Evolutionary conservation across 495 filamentous ascomycete species (phyloP), one percentile per base, ranked within the genome.

Genomic region (Aspergillus wentii): DNA sequence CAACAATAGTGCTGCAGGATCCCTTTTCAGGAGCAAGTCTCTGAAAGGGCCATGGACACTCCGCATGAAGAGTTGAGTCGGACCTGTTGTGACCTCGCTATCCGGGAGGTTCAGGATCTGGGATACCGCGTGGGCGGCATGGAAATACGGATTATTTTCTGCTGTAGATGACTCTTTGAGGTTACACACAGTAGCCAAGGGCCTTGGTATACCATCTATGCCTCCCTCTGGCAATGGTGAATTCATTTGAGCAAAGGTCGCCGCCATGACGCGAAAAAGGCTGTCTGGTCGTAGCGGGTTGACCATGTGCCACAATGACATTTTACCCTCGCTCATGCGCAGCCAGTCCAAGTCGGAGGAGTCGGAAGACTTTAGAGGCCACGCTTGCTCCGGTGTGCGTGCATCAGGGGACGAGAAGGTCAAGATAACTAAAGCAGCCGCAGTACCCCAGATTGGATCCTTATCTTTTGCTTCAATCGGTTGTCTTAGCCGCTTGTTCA

Each of bases 391-490:
- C 5, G 62, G 56, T n/a, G 41, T 58, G 33, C 30, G 30, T 26
- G 61, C 56, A 13, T 71, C 61, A 15, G 54, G 49, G 20, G 55
- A 55, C 8, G 62, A 62, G 42, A 74, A 66, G 33, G 52, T 47
- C 5, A 70, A 40, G 6, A 68, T 50, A 13, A 39, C 52, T 20
- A 70, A 49, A 33, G 56, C 51, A 23, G 65, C 60, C 0, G 66
- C 68, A 22, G 68, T 69, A 9, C 49, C 69, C 65, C 64, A 72
- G 11, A 72, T 54, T 34, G 69, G 31, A 49, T 74, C 70, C 31
- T 57, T 61, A 16, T 69, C 66, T 36, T 54, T 38, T 5, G 42
- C n/a, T 38, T 52, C 19, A 19, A 71, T 61, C 0, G 66, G 61
- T 32, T 56, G 35, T 3, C 33, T 27, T 37, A 74, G 21, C 22